Evolutionary conservation across 768 basidiomycete genomes (phyloP), one percentile per base, ranked within the genome.

Genomic region (Clavaria fumosa): DNA sequence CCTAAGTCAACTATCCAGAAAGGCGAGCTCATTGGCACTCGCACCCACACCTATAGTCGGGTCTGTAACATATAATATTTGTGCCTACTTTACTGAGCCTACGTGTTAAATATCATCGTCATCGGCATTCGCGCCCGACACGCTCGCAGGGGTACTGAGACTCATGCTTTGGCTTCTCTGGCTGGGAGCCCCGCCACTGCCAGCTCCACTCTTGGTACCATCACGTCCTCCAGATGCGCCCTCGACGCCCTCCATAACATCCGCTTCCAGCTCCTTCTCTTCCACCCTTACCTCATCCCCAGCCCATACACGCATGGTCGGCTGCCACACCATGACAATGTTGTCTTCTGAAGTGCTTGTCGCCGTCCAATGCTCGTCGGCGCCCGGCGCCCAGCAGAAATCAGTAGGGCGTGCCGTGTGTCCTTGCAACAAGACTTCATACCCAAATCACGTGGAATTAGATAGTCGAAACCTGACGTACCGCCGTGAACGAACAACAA

Each of bases 251-350:
- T 85, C 71, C 82, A 84, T 84, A 7, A 69, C 66, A 43, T 81
- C 79, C 31, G 64, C 63, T 53, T 93, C 90, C 38, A 95, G 63
- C 51, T 93, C 86, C 54, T 78, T 78, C 44, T 81, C 78, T 41
- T 85, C 75, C 21, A 93, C 67, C 49, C 74, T 80, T 41, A 89
- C 75, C 46, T 79, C 81, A 37, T 89, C 91, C 2, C 84, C 85
- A 2, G 86, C 84, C 76, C 86, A 91, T 22, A 96, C 77, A 15
- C 86, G 81, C 70, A 86, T 82, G 12, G 83, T 88, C 11, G 93
- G 91, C 53, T 90, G 85, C 95, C 95, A 99, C 4, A 93, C 75
- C 85, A 93, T 91, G 30, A 88, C 70, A 17, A 96, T 75, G 46
- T 99, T 99, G 55, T 99, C 93, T 54, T 97, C 93, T 0, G 91